Base-by-base conservation (phyloP, 1,284 basidiomycete species). In the Tremellales sp. region DNA sequence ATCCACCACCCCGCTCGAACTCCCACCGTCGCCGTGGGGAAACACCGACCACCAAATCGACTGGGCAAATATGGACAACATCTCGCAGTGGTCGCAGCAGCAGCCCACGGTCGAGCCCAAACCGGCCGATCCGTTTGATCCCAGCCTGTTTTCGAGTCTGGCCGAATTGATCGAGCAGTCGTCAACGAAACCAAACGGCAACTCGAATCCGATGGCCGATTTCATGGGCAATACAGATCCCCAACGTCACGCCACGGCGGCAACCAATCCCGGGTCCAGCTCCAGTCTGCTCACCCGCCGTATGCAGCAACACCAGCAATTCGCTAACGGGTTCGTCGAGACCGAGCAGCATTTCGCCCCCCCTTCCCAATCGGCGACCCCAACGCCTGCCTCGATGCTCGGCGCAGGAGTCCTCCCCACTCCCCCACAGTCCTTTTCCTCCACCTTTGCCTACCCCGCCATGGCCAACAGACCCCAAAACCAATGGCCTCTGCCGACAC, bases 1-100 rank as follows among this genome's bases (percentile, higher is more conserved):
- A 16, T 58, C 54, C 2, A 62, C 62, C 2, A 65, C 65, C 5
- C 64, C 64, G 0, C 34, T 65, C 4, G 64, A 67, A 6, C 53
- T 53, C 1, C 58, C 66, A 22, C 50, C 61, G 3, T 56, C 61
- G 4, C 54, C 58, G 3, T 66, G 66, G 63, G 38, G 32, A 21
- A 12, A 16, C 27, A 9, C 24, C 18, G 9, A 40, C 33, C 14
- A 37, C 25, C 4, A 37, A 43, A 25, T 39, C 6, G 37, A 39
- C 8, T 39, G 37, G 37, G 18, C 8, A 8, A 39, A 39, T 25
- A 40, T 10, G n/a, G 12, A 16, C 28, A 46, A 16, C 34, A 34
- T 28, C 21, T 21, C 37, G 19, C 26, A n/a, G n/a, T n/a, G n/a
- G n/a, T n/a, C 46, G n/a, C 40, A 44, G 26, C 22, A 35, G 31